Base-by-base conservation (phyloP, 257 asterid genomes). In the Fraxinus pennsylvanica region DNA sequence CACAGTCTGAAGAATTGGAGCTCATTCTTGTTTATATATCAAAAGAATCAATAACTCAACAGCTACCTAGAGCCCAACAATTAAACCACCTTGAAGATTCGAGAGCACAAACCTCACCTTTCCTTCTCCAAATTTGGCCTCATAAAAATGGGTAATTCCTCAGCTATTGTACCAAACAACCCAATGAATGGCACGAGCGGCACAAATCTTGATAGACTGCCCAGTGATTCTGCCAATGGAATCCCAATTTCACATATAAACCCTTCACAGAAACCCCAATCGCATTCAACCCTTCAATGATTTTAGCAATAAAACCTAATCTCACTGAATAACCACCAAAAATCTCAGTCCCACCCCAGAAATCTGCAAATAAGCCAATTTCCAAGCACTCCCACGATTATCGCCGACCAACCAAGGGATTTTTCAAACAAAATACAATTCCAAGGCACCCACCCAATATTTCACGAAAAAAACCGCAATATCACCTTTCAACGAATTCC, bases 1-100 rank as follows among this genome's bases (percentile, higher is more conserved):
- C 92, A 73, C 92, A 90, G 78, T 80, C 94, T 9, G 88, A 82
- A 73, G 79, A 78, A 82, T 65, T 79, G 12, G 94, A 88, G 78
- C 91, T 88, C 97, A 91, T 94, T 57, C 3, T 84, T 79, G 70
- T 47, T 71, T 22, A 22, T 38, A 76, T 76, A 78, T 59, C 38
- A 19, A 67, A 50, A 41, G 9, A 74, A 50, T 54, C 6, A 41
- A 47, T 52, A 71, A 71, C 77, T 71, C 76, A 69, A 54, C 73
- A 69, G 68, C 50, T 74, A 74, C 80, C 76, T 19, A 30, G 50
- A 66, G 33, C 69, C 35, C 33, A 27, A 63, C 32, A 77, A 65
- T 74, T 74, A 76, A 72, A 68, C 76, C 33, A 27, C 57, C 75
- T 86, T 45, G 13, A 35, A 80, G 72, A 66, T 30, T 27, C 75